phyloP scores from a whole-genome alignment of 2,329 filamentous ascomycete genomes.

The Microdochium trichocladiopsis region DNA sequence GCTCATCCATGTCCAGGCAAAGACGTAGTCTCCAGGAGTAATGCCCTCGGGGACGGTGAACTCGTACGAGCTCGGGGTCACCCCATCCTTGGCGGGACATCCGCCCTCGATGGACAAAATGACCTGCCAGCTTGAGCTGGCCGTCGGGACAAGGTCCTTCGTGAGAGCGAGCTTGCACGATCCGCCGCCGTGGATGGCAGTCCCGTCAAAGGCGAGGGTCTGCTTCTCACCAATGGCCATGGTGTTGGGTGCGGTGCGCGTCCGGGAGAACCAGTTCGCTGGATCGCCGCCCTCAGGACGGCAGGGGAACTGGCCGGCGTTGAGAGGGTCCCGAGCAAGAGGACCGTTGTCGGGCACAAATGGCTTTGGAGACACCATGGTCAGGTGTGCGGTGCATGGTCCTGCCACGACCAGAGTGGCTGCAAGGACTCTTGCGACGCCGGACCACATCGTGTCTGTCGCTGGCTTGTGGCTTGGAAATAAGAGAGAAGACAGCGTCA shows the following conservation, averaged over 20 bases:
- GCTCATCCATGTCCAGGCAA: slow-evolving; percentile 73
- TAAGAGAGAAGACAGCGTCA: neutral
- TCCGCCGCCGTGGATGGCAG: slow-evolving; percentile 64
- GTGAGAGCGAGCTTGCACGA: slow-evolving; percentile 68
- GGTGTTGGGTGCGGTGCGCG: slow-evolving; percentile 30
- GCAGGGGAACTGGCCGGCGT: slow-evolving; percentile 57
- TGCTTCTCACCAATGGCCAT: slow-evolving; percentile 33
- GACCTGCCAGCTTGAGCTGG: slow-evolving; percentile 54
- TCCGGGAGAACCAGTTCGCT: slow-evolving; percentile 22
- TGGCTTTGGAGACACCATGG: slow-evolving; percentile 51
- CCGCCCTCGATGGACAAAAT: slow-evolving; percentile 64
- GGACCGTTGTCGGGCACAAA: slow-evolving; percentile 39
- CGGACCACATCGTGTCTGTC: neutral
- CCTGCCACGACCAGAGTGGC: slow-evolving; percentile 38
- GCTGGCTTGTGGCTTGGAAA: neutral
- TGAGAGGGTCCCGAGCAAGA: slow-evolving; percentile 52
- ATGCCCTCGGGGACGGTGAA: slow-evolving; percentile 56
- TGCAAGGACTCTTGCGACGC: slow-evolving; percentile 13
- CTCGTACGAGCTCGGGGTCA: slow-evolving; percentile 38
- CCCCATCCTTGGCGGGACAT: slow-evolving; percentile 46
- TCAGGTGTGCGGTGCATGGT: slow-evolving; percentile 55
- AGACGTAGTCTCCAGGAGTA: slow-evolving; percentile 54
- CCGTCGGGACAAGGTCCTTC: slow-evolving; percentile 39
- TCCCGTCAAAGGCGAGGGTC: slow-evolving; percentile 47
- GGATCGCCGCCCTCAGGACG: slow-evolving; percentile 36